phyloP scores from a whole-genome alignment of 768 basidiomycete genomes.

The Dentipellis sp. region DNA sequence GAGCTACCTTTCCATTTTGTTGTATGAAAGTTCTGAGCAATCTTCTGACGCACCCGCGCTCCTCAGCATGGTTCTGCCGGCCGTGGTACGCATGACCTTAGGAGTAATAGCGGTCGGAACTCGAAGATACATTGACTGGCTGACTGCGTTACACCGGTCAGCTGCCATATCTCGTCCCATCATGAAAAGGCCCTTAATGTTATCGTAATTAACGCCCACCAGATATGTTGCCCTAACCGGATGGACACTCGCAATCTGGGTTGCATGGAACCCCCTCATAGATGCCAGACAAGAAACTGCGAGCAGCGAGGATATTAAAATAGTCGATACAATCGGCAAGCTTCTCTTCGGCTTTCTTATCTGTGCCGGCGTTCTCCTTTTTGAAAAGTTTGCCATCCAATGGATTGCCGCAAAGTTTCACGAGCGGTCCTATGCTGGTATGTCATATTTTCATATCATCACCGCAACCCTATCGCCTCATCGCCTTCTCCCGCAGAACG shows the following conservation, averaged over 20 bases:
- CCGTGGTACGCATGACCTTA: slow-evolving; percentile 49
- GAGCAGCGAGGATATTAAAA: slow-evolving; percentile 23
- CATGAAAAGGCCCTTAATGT: neutral
- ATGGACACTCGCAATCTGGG: slow-evolving; percentile 62
- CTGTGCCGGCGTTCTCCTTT: slow-evolving; percentile 59
- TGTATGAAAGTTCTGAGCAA: neutral
- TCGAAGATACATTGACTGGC: slow-evolving; percentile 74
- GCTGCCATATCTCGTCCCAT: slow-evolving; percentile 9
- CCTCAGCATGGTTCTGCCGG: slow-evolving; percentile 32
- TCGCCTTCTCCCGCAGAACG: slow-evolving; percentile 43
- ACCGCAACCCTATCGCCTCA: neutral
- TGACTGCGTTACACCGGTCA: slow-evolving; percentile 54
- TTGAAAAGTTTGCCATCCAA: slow-evolving; percentile 83
- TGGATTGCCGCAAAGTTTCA: slow-evolving; percentile 81
- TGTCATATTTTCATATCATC: slow-evolving; percentile 1
- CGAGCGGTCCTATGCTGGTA: slow-evolving; percentile 61
- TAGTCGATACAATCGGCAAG: slow-evolving; percentile 48
- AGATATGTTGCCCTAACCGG: slow-evolving; percentile 57
- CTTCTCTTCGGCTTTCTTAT: slow-evolving; percentile 68
- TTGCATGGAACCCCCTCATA: slow-evolving; percentile 67
- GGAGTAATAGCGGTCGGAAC: slow-evolving; percentile 67
- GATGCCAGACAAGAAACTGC: slow-evolving; percentile 26
- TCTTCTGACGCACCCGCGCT: neutral
- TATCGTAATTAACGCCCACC: slow-evolving; percentile 14
- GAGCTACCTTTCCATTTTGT: slow-evolving; percentile 18